phyloP scores from a whole-genome alignment of 371 early-diverging fungal genomes.

The Chytridiales sp. region DNA sequence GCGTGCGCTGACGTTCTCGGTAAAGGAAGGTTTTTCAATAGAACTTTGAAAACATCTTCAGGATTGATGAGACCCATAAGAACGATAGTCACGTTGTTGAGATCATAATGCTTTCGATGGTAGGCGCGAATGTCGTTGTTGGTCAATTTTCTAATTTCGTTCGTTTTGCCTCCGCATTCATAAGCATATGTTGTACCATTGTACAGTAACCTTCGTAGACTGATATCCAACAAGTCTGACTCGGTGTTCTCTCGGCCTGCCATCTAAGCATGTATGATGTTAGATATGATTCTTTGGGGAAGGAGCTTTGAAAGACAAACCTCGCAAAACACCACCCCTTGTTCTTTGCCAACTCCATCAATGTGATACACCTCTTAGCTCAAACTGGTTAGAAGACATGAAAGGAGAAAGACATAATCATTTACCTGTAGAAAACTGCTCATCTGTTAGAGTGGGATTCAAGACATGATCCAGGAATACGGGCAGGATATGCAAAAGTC shows the following conservation, averaged over 20 bases:
- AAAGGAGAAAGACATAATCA: neutral
- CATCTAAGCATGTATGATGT: constrained; percentile 49
- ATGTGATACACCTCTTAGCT: constrained; percentile 50
- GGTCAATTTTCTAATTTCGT: constrained; percentile 63
- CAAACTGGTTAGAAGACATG: neutral
- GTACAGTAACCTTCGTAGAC: constrained; percentile 52
- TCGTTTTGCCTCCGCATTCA: constrained; percentile 73
- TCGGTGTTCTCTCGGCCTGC: constrained; percentile 67
- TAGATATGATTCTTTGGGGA: neutral
- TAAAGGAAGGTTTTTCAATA: neutral
- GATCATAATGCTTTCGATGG: constrained; percentile 64
- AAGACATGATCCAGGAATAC: constrained; percentile 76
- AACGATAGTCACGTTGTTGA: constrained; percentile 63
- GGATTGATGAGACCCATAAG: constrained; percentile 58
- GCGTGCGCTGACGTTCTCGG: neutral
- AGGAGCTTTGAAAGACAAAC: neutral
- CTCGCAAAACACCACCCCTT: constrained; percentile 82
- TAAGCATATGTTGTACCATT: constrained; percentile 57
- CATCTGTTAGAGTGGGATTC: constrained; percentile 61
- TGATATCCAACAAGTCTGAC: constrained; percentile 52
- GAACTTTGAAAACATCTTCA: constrained; percentile 40
- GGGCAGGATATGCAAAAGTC: constrained; percentile 46
- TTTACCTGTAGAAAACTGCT: constrained; percentile 55
- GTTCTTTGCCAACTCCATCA: constrained; percentile 61
- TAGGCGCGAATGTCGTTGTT: constrained; percentile 70